Percentiles rank a stretch among this genome's conserved stretches.
Evolutionary conservation across 2,329 filamentous ascomycete species (phyloP).

Genomic region (Chalaropsis thielavioides): DNA sequence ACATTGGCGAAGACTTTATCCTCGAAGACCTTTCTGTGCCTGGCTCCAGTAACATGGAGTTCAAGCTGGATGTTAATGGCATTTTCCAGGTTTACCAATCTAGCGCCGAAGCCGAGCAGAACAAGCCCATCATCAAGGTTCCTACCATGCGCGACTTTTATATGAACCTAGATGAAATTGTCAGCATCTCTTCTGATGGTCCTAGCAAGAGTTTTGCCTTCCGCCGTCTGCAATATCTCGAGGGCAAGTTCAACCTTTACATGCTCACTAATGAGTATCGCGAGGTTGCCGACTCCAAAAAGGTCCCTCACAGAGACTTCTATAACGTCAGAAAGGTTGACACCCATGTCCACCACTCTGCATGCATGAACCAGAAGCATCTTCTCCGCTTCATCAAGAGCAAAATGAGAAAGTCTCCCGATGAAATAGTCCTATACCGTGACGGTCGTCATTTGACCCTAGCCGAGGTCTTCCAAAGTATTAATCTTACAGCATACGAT

Average conservation of each 20-base stretch:
- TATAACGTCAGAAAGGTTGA: conserved; percentile 99
- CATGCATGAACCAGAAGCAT: conserved; percentile 99
- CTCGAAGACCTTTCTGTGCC: conserved; percentile 64
- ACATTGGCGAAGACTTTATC: conserved; percentile 86
- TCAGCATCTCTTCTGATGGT: conserved; percentile 84
- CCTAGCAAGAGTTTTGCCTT: conserved; percentile 97
- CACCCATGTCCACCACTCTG: conserved; percentile 96
- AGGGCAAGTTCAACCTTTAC: conserved; percentile 95
- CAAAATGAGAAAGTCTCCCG: conserved; percentile 97
- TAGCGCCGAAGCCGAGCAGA: conserved; percentile 39
- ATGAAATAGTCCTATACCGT: conserved; percentile 83
- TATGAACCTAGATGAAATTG: conserved; percentile 76
- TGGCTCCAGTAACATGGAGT: conserved; percentile 54
- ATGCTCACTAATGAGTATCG: conserved; percentile 90
- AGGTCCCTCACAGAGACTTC: conserved; percentile 93
- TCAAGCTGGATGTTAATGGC: conserved; percentile 64
- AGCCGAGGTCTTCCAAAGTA: conserved; percentile 88
- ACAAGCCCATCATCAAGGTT: conserved; percentile 62
- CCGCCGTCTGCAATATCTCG: conserved; percentile 81
- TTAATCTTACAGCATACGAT: conserved; percentile 94
- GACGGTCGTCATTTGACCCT: conserved; percentile 87
- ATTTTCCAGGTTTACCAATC: conserved; percentile 88
- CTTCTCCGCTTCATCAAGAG: conserved; percentile 96
- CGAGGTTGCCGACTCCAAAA: conserved; percentile 94
- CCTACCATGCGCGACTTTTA: conserved; percentile 92